These are phyloP conservation scores for Botrytis deweyae DNA, from an alignment of 2,329 filamentous ascomycete species.

Conservation along the genomic window DNA sequence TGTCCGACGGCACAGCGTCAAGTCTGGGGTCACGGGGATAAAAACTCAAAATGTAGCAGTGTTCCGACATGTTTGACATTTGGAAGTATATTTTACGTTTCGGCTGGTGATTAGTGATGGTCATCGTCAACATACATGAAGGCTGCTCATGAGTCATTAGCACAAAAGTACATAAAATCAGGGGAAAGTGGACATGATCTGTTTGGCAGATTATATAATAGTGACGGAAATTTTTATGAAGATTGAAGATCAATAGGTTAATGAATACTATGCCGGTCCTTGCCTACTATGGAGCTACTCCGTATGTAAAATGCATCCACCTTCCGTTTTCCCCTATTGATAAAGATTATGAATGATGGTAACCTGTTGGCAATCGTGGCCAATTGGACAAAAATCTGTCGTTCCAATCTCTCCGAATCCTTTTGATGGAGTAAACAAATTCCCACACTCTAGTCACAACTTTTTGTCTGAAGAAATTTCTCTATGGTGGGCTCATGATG, in stretches of 20 bases:
- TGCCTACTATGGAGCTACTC: background rate
- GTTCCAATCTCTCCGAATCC: background rate
- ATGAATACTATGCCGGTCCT: background rate
- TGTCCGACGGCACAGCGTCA: background rate
- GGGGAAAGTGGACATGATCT: background rate
- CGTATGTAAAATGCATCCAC: background rate
- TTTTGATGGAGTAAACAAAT: background rate
- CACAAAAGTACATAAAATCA: background rate
- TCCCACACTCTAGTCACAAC: background rate
- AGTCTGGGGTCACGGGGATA: background rate
- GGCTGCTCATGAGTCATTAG: background rate
- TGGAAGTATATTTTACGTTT: background rate
- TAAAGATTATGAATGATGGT: background rate
- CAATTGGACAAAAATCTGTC: background rate
- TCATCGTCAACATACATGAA: background rate
- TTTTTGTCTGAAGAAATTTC: background rate
- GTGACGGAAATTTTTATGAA: background rate
- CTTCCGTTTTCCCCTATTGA: background rate
- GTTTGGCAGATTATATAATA: background rate
- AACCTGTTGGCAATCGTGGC: background rate
- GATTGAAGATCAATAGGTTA: slow-evolving; percentile 2
- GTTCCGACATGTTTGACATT: background rate
- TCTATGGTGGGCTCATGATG: background rate
- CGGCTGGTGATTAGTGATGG: background rate
- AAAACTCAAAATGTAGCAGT: background rate